Evolutionary conservation across 2,329 filamentous ascomycete species (phyloP).

Genomic region (Teratosphaeria nubilosa): DNA sequence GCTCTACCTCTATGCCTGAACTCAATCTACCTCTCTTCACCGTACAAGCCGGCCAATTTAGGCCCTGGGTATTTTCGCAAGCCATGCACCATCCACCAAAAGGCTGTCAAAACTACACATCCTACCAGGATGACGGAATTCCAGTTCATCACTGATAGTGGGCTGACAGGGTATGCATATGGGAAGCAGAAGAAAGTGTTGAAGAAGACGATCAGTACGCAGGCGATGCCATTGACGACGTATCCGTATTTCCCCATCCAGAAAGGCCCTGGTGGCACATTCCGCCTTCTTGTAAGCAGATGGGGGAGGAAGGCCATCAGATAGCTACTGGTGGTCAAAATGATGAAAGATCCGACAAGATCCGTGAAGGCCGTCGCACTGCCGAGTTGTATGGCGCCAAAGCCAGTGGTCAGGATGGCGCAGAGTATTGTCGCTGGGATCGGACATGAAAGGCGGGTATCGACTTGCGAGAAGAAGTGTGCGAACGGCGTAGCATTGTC

Average conservation of each 20-base stretch:
- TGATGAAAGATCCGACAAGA: constrained; percentile 28
- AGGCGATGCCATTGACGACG: constrained; percentile 23
- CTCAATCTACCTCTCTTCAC: constrained; percentile 2
- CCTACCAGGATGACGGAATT: constrained; percentile 47
- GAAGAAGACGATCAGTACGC: constrained; percentile 26
- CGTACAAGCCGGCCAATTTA: constrained; percentile 38
- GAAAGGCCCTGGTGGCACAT: constrained; percentile 25
- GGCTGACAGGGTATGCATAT: constrained; percentile 18
- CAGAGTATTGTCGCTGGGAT: constrained; percentile 50
- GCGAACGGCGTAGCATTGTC: constrained; percentile 53
- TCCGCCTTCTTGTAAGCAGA: constrained; percentile 22
- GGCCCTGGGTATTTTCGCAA: constrained; percentile 41
- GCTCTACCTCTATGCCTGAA: not conserved
- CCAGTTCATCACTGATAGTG: constrained; percentile 23
- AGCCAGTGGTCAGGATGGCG: constrained; percentile 38
- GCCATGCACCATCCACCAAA: constrained; percentile 45
- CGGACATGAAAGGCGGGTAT: constrained; percentile 47
- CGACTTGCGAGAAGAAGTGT: constrained; percentile 43
- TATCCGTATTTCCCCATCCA: constrained; percentile 26
- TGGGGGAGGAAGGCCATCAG: constrained; percentile 27
- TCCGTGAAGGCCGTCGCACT: constrained; percentile 25
- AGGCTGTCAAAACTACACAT: constrained; percentile 34
- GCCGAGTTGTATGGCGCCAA: constrained; percentile 27
- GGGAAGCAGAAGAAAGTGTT: constrained; percentile 29
- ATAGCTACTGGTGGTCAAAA: constrained; percentile 26